Evolutionary conservation across 768 basidiomycete species (phyloP), one percentile per base, ranked within the genome.

Genomic region (Amanita jacksonii): DNA sequence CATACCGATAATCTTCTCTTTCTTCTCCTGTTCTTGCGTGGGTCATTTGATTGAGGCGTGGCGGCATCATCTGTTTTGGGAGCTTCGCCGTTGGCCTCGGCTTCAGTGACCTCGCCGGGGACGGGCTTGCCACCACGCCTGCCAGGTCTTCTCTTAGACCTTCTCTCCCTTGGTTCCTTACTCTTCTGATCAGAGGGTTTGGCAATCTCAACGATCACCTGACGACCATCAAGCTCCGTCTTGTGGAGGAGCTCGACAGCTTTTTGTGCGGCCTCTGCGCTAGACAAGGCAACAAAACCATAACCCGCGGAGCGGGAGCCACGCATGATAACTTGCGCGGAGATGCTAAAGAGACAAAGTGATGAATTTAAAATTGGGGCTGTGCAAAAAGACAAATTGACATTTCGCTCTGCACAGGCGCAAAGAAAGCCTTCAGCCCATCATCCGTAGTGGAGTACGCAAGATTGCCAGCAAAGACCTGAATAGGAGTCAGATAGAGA

Each of bases 401-500:
- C 91, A 93, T 81, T 66, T 89, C 88, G 71, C 68, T 77, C 65
- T 77, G 72, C 60, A 89, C 81, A 61, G 85, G 84, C 65, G 74
- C 83, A 74, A 93, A 94, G 75, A 94, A 85, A 65, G 85, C 70
- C 82, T 79, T 85, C 70, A 94, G 83, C 79, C 86, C 86, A 68
- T 89, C 85, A 74, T 90, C 87, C 73, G 85, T 88, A 54, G 87
- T 90, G 60, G 80, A 73, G 68, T 92, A 94, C 72, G 88, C 79
- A 73, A 94, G 89, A 70, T 94, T 94, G 57, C 91, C 91, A 60
- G 82, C 87, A 65, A 93, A 93, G 72, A 91, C 86, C 89, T 92
- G 41, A 40, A 37, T 42, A 40, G 49, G 49, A 43, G 43, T 33
- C 46, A 52, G 47, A 23, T 22, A 39, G 12, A 18, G 38, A 22